Evolutionary conservation across 2,329 filamentous ascomycete genomes (phyloP).

Genomic region (Xylaria sp.): DNA sequence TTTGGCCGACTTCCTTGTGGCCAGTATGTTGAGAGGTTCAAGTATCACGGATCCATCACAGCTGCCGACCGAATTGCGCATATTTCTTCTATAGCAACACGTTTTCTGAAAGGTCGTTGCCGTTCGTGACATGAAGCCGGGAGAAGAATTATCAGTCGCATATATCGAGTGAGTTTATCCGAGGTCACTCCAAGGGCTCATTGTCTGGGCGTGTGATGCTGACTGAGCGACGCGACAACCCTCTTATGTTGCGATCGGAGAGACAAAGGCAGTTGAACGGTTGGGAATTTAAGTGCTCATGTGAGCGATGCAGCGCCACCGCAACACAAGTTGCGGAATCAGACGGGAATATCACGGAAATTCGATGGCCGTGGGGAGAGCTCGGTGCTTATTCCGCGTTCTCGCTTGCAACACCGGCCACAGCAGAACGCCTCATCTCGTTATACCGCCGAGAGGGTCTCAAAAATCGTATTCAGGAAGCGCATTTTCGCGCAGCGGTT

Average conservation of each 20-base stretch:
- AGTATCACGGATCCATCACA: slow-evolving; percentile 57
- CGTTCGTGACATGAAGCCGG: slow-evolving; percentile 52
- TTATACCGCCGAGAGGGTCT: slow-evolving; percentile 53
- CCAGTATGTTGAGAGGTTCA: neutral
- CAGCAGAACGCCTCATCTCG: slow-evolving; percentile 52
- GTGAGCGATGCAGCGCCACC: slow-evolving; percentile 16
- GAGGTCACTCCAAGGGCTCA: no score
- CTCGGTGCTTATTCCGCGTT: slow-evolving; percentile 52
- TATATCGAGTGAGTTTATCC: slow-evolving; percentile 52
- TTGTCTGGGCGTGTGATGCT: slow-evolving; percentile 29
- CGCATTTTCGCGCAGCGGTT: slow-evolving; percentile 49
- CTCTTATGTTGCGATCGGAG: slow-evolving; percentile 4
- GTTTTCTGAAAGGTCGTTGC: slow-evolving; percentile 53
- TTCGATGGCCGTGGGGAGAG: slow-evolving; percentile 30
- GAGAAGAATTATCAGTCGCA: slow-evolving; percentile 56
- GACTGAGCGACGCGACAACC: slow-evolving; percentile 44
- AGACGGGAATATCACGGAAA: slow-evolving; percentile 40
- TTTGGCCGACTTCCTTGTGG: no score
- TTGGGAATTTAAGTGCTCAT: slow-evolving; percentile 17
- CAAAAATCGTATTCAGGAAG: slow-evolving; percentile 14
- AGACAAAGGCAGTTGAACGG: neutral
- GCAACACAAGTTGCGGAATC: slow-evolving; percentile 7
- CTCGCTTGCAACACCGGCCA: slow-evolving; percentile 42
- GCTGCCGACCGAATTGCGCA: slow-evolving; percentile 55
- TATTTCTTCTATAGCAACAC: slow-evolving; percentile 53